Evolutionary conservation across 164 flowering plant genomes (phyloP), one percentile per base, ranked within the genome.

Genomic region (Annona cherimola): DNA sequence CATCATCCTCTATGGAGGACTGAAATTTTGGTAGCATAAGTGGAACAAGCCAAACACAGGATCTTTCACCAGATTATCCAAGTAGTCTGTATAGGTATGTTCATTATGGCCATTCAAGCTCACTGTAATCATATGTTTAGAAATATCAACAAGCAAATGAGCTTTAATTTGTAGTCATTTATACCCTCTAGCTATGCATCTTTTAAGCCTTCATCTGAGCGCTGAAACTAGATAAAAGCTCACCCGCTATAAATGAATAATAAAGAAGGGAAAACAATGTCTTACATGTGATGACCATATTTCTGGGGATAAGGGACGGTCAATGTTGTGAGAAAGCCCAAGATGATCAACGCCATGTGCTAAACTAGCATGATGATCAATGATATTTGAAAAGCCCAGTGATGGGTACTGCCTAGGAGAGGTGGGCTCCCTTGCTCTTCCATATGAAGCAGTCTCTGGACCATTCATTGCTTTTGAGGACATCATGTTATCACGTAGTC

Each of bases 401-500:
- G 87, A 78, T 20, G 77, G 57, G 50, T 72, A 81, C 69, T 71
- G 19, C 26, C 71, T 72, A n/a, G 79, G 54, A 70, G 87, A 65
- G 44, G 76, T 63, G 75, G 82, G 73, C 50, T 87, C 91, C 70
- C 75, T 79, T 63, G 62, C 69, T 79, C 84, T 85, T 70, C 81
- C 80, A 80, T 79, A 81, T 18, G 81, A 83, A 77, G 79, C 77
- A 63, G 69, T 61, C 69, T 86, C 91, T 59, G 77, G 69, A 77
- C 66, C 78, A 67, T 73, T 83, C 39, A 42, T 45, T 5, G 66
- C 19, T 77, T 77, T 81, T 70, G 63, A 73, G 40, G 90, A 67
- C 43, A 85, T 81, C 61, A 86, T 67, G 66, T 87, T 84, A 54
- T 88, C 90, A 70, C 98, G 82, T 74, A 94, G 76, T 80, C 89